Percentiles rank a stretch among this genome's conserved stretches.
These are phyloP conservation scores for Lachnellula occidentalis DNA, from an alignment of 2,329 filamentous ascomycete genomes.

Conservation along the genomic window DNA sequence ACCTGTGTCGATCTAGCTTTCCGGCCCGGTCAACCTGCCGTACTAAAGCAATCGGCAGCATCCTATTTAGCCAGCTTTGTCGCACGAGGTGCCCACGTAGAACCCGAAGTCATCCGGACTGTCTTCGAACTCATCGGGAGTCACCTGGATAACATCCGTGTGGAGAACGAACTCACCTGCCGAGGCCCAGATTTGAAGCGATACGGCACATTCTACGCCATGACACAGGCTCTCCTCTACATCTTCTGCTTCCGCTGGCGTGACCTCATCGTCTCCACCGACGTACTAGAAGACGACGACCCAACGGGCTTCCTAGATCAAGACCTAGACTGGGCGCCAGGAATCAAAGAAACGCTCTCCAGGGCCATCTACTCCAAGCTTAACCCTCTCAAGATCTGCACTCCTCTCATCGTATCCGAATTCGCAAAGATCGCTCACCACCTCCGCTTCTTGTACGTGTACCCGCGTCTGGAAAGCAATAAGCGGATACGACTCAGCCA, in stretches of 20 bases:
- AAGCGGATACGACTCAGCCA: slow-evolving; percentile 79
- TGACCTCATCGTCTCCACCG: slow-evolving; percentile 64
- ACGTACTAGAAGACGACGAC: slow-evolving; percentile 56
- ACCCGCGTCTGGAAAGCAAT: slow-evolving; percentile 82
- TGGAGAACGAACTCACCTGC: slow-evolving; percentile 65
- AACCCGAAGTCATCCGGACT: slow-evolving; percentile 68
- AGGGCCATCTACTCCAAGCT: slow-evolving; percentile 80
- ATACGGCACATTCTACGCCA: slow-evolving; percentile 65
- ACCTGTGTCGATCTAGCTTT: slow-evolving; percentile 69
- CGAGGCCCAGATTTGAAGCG: slow-evolving; percentile 73
- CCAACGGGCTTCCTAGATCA: slow-evolving; percentile 56
- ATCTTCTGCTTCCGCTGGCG: slow-evolving; percentile 96
- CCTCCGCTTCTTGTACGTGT: slow-evolving; percentile 84
- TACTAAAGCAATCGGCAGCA: slow-evolving; percentile 76
- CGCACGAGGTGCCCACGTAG: slow-evolving; percentile 78
- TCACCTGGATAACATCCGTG: slow-evolving; percentile 71
- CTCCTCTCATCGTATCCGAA: slow-evolving; percentile 81
- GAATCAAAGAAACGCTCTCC: slow-evolving; percentile 67
- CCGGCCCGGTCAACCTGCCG: slow-evolving; percentile 56
- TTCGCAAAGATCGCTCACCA: slow-evolving; percentile 86
- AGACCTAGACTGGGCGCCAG: slow-evolving; percentile 72
- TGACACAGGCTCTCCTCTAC: slow-evolving; percentile 65
- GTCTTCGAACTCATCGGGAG: slow-evolving; percentile 75
- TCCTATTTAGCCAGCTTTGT: slow-evolving; percentile 95
- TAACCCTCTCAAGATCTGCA: slow-evolving; percentile 93